Evolutionary conservation across 352 stramenopile genomes (phyloP), one percentile per base, ranked within the genome.

Genomic region (Pythium periplocum): DNA sequence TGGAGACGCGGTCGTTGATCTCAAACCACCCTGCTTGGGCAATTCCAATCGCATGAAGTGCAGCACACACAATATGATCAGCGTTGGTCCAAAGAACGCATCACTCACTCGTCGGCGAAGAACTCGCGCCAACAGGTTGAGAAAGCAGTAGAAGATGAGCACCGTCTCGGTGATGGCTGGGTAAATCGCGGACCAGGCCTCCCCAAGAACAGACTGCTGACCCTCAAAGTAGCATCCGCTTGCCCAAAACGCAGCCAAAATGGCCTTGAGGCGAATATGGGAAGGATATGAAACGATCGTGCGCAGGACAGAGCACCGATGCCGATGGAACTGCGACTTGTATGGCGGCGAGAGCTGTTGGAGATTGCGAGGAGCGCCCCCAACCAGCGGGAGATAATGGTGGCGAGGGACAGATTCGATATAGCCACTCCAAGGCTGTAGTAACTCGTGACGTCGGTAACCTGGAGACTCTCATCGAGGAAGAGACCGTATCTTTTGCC

Each of bases 111-210:
- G 69, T 0, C 60, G 61, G 8, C 69, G 57, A 17, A 61, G 44
- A 26, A 75, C 48, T 42, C 78, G 80, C 41, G 67, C 61, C 4
- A 66, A 11, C 12, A 78, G 57, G 51, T 86, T 82, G 46, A 78
- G 53, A 42, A 81, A 32, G 12, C 68, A 77, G 65, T 68, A 83
- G 43, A 64, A 68, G 3, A 83, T 50, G 1, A 82, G 55, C 4
- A 67, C 47, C 6, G 70, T 53, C 57, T 82, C 75, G 9, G 45
- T 51, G 31, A 83, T 61, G 2, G 57, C 55, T 0, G 68, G 69
- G 44, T 82, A 86, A 10, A 83, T 66, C n/a, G 68, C 59, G 47
- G 73, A 80, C 66, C 70, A 80, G 4, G 64, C 61, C 36, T 82
- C 68, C 6, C 63, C 68, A 9, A 86, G 58, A 30, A 53, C 63